These are phyloP conservation scores for Melastoma malabathricum DNA, from an alignment of 345 rosid genomes.

Conservation along the genomic window DNA sequence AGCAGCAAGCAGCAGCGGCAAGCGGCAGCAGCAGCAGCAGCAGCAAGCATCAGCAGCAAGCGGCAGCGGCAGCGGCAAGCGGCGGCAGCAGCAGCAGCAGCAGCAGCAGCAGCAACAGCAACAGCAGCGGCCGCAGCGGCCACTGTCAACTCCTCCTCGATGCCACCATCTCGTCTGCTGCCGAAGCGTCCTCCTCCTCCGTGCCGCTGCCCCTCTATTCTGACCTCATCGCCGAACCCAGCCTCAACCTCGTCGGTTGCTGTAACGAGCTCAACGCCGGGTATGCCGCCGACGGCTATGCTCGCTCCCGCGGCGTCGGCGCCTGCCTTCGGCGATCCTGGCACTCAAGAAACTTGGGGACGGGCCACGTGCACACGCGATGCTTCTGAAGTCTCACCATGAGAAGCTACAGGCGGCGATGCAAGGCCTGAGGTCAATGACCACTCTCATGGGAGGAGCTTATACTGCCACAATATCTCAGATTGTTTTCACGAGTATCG, in stretches of 20 bases:
- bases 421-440: constrained; percentile 41
- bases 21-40: too few relatives aligned
- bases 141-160: too few relatives aligned
- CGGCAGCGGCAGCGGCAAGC: too few relatives aligned
- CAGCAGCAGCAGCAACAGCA: too few relatives aligned
- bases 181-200: too few relatives aligned
- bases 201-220: too few relatives aligned
- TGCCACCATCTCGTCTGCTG: too few relatives aligned
- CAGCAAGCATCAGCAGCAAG: too few relatives aligned
- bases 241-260: constrained; percentile 49
- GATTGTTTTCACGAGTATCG: constrained; percentile 67
- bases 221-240: constrained; percentile 65
- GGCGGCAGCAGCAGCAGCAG: too few relatives aligned
- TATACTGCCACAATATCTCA: constrained; percentile 57
- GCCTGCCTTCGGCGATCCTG: constrained; percentile 49
- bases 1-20: too few relatives aligned
- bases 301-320: constrained; percentile 66
- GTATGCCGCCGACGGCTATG: constrained; percentile 73
- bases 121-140: too few relatives aligned
- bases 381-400: constrained; percentile 58
- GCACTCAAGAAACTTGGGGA: constrained; percentile 77
- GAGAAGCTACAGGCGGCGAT: constrained; percentile 38
- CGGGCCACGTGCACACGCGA: constrained; percentile 62
- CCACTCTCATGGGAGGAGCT: constrained; percentile 37
- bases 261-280: constrained; percentile 85